These are phyloP conservation scores for Lithohypha guttulata DNA, from an alignment of 2,329 filamentous ascomycete genomes.

Conservation along the genomic window DNA sequence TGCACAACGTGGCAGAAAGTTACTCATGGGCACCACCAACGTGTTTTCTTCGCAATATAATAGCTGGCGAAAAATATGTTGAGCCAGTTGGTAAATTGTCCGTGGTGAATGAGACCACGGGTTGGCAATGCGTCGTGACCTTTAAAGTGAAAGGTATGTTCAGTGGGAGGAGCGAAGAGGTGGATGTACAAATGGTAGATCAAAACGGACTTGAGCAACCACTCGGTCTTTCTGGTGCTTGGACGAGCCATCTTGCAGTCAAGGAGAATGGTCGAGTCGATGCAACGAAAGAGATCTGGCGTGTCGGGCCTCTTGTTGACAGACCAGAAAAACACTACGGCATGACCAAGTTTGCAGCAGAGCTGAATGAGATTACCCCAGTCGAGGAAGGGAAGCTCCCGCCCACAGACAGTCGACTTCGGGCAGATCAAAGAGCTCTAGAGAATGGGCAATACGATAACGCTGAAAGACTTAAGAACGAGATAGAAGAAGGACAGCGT, in stretches of 20 bases:
- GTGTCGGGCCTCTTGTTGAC: constrained; percentile 63
- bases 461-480: constrained; percentile 73
- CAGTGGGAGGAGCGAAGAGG: constrained; percentile 83
- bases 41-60: constrained; percentile 87
- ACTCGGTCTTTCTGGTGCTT: constrained; percentile 65
- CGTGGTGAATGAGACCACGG: constrained; percentile 71
- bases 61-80: constrained; percentile 95
- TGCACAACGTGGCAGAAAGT: constrained; percentile 66
- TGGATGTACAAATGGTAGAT: constrained; percentile 63
- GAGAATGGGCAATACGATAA: constrained; percentile 73
- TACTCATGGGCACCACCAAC: constrained; percentile 86
- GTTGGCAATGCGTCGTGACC: constrained; percentile 71
- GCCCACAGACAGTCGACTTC: constrained; percentile 68
- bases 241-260: constrained; percentile 64
- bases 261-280: constrained; percentile 51
- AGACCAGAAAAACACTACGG: constrained; percentile 75
- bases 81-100: constrained; percentile 89
- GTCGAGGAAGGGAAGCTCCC: constrained; percentile 67
- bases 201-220: constrained; percentile 54
- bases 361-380: constrained; percentile 75
- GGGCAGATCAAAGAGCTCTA: constrained; percentile 77
- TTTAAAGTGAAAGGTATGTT: constrained; percentile 98
- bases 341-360: constrained; percentile 73
- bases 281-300: constrained; percentile 64
- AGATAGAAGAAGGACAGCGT: constrained; percentile 77